Evolutionary conservation across 1,139 yeast genomes (phyloP), one percentile per base, ranked within the genome.

Genomic region (Taphrina communis): DNA sequence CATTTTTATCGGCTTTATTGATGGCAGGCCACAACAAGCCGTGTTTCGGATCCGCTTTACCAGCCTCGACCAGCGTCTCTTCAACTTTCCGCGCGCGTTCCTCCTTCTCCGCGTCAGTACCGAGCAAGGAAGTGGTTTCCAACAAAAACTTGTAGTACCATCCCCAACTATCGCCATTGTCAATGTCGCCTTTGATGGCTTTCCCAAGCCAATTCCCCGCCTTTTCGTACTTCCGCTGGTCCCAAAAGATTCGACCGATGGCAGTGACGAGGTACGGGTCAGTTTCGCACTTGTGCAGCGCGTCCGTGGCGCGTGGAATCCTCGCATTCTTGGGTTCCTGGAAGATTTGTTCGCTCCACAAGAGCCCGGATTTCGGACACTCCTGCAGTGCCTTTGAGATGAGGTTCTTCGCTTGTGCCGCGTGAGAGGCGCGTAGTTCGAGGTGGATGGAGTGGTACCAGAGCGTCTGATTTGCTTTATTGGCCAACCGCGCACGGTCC

Each of bases 171-270:
- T 93, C 98, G 2, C 97, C 98, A 75, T 82, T 83, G 17, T 78
- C 79, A 0, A 80, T 77, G 71, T 88, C 86, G n/a, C 81, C 80
- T 48, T 80, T 81, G 21, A 87, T 75, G 2, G 95, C 88, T 66
- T 92, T 82, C 60, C 88, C 88, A 72, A 92, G 85, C 94, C 97
- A 93, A 17, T 86, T 82, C 69, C 81, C 80, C 0, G 96, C 92
- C 73, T 87, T 88, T 1, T 83, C 78, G 52, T 82, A 78, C 73
- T 89, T 90, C 0, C 89, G 88, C 46, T 86, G 90, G 1, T 79
- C 75, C 88, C 89, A 89, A 73, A 91, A 87, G 71, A 85, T 85
- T 6, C 83, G 79, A 0, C 95, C 97, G 61, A 90, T 87, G 0
- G 85, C 82, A 36, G 86, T 73, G 35, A 93, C 79, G 0, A 93